Percentiles rank a stretch among this genome's conserved stretches.
These are phyloP conservation scores for Fusarium sp. DNA, from an alignment of 2,329 filamentous ascomycete genomes.

Conservation along the genomic window DNA sequence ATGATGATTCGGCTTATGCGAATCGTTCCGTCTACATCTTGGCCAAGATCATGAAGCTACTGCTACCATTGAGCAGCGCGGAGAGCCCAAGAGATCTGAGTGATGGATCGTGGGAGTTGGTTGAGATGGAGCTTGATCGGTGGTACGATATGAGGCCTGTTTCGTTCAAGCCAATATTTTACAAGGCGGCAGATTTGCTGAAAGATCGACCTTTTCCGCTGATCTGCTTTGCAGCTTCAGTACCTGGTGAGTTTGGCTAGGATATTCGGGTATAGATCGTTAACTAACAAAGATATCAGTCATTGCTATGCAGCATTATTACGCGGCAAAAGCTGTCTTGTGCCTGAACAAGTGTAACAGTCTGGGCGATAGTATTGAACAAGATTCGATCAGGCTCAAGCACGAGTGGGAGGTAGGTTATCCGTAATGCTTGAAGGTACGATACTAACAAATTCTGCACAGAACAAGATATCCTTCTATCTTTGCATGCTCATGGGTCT, in stretches of 20 bases:
- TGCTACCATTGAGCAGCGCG: fast-evolving
- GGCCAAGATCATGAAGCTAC: background rate
- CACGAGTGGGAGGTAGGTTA: background rate
- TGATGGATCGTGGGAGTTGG: background rate
- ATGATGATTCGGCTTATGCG: conserved; percentile 10
- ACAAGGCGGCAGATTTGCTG: fast-evolving
- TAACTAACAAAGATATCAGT: background rate
- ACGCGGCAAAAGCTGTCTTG: conserved; percentile 1
- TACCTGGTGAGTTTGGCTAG: background rate
- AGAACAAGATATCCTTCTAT: background rate
- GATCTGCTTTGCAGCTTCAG: background rate
- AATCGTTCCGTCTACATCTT: background rate
- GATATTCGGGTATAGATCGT: fast-evolving
- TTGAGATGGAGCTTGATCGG: background rate
- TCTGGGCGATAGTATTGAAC: too few relatives aligned
- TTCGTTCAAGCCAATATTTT: conserved; percentile 8
- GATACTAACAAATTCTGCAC: fast-evolving
- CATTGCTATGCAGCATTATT: conserved; percentile 20
- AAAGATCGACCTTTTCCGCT: background rate
- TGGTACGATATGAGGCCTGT: background rate
- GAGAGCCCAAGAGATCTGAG: background rate
- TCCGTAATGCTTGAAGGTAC: too few relatives aligned
- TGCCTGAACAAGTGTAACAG: background rate
- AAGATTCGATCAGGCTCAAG: fast-evolving
- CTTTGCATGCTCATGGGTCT: conserved; percentile 16